These are phyloP conservation scores for Talaromyces albobiverticillius DNA, from an alignment of 2,329 filamentous ascomycete genomes.

Conservation along the genomic window DNA sequence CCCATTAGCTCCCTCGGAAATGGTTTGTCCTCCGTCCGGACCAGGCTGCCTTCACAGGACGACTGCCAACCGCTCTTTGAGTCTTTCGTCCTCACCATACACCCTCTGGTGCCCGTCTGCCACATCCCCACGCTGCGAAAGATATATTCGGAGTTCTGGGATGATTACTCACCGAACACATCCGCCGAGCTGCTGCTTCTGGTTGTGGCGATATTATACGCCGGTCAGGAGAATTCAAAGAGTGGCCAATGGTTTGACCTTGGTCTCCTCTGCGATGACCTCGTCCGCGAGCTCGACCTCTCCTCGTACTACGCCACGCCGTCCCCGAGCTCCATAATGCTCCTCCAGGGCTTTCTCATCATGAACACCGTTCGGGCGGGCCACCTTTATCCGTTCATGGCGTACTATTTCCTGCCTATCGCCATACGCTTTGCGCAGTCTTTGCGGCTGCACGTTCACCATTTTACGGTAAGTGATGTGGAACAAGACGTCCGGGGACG, in stretches of 20 bases:
- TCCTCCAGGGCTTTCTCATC: constrained; percentile 1
- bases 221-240: background rate
- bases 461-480: background rate
- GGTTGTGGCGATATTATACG: background rate
- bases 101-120: background rate
- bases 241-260: background rate
- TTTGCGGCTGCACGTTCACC: background rate
- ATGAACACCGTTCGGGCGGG: background rate
- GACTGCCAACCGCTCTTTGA: background rate
- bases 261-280: background rate
- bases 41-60: background rate
- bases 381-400: background rate
- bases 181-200: background rate
- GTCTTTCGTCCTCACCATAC: background rate
- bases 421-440: background rate
- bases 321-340: background rate
- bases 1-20: background rate
- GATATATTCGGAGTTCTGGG: background rate
- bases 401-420: background rate
- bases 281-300: background rate
- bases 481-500: background rate
- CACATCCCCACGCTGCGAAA: background rate
- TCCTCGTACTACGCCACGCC: background rate
- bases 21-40: background rate
- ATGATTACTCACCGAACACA: background rate